Evolutionary conservation across 1,284 basidiomycete species (phyloP).

Genomic region (Boletus mariae): DNA sequence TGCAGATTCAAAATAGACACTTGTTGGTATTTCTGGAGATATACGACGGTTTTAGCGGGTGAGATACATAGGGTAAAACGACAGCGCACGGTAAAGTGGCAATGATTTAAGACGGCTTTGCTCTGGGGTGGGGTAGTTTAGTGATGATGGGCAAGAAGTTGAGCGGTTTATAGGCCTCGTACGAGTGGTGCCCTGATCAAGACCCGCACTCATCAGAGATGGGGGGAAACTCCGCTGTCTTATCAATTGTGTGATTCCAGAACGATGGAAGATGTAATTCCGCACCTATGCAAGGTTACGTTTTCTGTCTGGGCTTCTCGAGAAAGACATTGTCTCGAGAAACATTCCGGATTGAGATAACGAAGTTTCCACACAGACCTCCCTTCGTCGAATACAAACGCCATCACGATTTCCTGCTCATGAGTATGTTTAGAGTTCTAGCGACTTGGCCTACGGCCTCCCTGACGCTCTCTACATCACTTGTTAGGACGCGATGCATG

Average conservation of each 20-base stretch:
- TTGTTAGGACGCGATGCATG: slow-evolving; percentile 51
- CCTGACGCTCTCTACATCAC: slow-evolving; percentile 68
- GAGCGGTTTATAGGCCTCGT: background rate
- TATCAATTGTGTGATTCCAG: background rate
- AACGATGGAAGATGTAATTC: background rate
- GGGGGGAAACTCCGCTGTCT: too few species aligned
- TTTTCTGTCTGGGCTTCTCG: background rate
- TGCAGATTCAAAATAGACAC: too few species aligned
- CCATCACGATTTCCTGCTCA: slow-evolving; percentile 31
- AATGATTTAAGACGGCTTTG: background rate
- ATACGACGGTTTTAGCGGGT: too few species aligned
- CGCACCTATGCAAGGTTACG: background rate
- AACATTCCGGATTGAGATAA: too few species aligned
- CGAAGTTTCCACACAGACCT: background rate
- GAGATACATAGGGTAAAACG: background rate
- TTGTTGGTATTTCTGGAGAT: too few species aligned
- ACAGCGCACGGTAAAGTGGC: background rate
- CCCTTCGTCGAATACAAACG: background rate
- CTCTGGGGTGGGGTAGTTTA: too few species aligned
- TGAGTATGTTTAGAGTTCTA: slow-evolving; percentile 48
- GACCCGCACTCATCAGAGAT: background rate
- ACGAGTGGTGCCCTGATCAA: background rate
- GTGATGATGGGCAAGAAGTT: background rate
- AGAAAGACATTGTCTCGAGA: background rate
- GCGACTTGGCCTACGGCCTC: slow-evolving; percentile 75